Percentiles rank a stretch among this genome's conserved stretches.
Conservation (phyloP, 108 stramenopile species). For the Nitzschia sp. region DNA sequence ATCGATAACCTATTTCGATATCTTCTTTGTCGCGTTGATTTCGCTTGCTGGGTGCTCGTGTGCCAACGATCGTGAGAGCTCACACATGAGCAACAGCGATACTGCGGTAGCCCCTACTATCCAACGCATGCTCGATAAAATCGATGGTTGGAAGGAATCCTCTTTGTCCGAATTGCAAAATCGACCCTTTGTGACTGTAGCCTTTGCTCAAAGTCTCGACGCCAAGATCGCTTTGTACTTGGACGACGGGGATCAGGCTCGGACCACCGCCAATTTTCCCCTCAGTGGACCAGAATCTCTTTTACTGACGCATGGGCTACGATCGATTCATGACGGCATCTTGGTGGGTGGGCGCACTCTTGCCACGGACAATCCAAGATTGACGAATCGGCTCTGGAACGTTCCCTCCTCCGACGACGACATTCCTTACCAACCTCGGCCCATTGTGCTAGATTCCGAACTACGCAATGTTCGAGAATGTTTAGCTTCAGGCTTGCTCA, state of each 20-base stretch:
- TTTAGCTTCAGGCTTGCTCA: conserved; percentile 5
- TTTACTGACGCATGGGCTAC: conserved; percentile 66
- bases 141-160: neutral
- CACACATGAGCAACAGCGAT: too few species aligned
- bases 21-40: too few species aligned
- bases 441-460: conserved; percentile 73
- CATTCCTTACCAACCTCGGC: conserved; percentile 50
- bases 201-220: conserved; percentile 80
- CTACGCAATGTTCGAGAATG: conserved; percentile 30
- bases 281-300: conserved; percentile 64
- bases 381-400: conserved; percentile 70
- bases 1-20: too few species aligned
- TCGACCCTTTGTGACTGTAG: conserved; percentile 67
- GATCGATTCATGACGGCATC: conserved; percentile 78
- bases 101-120: too few species aligned
- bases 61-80: too few species aligned
- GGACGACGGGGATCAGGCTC: neutral
- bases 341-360: conserved; percentile 77
- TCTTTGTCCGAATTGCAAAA: neutral
- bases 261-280: conserved; percentile 48
- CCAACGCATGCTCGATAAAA: neutral
- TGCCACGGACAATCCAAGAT: conserved; percentile 63
- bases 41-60: too few species aligned
- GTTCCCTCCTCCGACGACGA: conserved; percentile 1
- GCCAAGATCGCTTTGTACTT: conserved; percentile 64